phyloP scores from a whole-genome alignment of 1,139 yeast species.

The Geotrichum reessii region DNA sequence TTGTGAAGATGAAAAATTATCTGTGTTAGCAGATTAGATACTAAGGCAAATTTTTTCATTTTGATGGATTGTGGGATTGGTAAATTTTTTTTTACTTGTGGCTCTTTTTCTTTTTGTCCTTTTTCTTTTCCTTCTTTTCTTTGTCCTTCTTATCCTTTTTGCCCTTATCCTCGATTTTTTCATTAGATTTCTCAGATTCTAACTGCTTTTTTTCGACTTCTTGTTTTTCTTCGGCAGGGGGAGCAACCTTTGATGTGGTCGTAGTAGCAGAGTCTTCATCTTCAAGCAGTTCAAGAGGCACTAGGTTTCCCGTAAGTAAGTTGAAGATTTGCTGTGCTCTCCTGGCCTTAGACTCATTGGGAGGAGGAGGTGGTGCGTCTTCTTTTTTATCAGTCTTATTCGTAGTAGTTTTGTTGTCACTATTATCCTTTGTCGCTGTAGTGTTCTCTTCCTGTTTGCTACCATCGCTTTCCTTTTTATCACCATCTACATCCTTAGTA shows the following conservation, averaged over 20 bases:
- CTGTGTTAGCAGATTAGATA: background rate
- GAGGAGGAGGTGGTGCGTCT: slow-evolving; percentile 21
- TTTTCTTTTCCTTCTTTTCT: slow-evolving; percentile 1
- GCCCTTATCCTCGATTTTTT: slow-evolving; percentile 16
- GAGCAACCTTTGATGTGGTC: background rate
- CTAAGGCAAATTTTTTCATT: background rate
- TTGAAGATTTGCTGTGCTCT: slow-evolving; percentile 31
- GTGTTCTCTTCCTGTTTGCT: slow-evolving; percentile 16
- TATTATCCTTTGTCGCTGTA: slow-evolving; percentile 36
- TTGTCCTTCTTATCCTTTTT: slow-evolving; percentile 10
- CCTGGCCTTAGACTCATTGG: slow-evolving; percentile 30
- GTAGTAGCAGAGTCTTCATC: slow-evolving; percentile 16
- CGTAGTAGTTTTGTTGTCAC: slow-evolving; percentile 28
- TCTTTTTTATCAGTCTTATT: slow-evolving; percentile 23
- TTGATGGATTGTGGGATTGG: background rate
- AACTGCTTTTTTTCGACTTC: slow-evolving; percentile 20
- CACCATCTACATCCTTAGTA: slow-evolving; percentile 21
- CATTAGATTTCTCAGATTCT: slow-evolving; percentile 12
- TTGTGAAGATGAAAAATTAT: background rate
- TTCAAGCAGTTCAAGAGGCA: slow-evolving; percentile 30
- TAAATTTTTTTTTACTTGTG: slow-evolving; percentile 3
- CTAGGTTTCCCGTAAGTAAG: slow-evolving; percentile 26
- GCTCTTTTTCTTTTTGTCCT: slow-evolving; percentile 7
- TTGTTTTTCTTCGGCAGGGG: background rate
- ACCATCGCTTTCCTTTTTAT: slow-evolving; percentile 15